A percentile compares a stretch with the other conserved stretches of the same genome.
These are phyloP conservation scores for Zizania palustris DNA, from an alignment of 202 grass and related monocot genomes.

Conservation along the genomic window DNA sequence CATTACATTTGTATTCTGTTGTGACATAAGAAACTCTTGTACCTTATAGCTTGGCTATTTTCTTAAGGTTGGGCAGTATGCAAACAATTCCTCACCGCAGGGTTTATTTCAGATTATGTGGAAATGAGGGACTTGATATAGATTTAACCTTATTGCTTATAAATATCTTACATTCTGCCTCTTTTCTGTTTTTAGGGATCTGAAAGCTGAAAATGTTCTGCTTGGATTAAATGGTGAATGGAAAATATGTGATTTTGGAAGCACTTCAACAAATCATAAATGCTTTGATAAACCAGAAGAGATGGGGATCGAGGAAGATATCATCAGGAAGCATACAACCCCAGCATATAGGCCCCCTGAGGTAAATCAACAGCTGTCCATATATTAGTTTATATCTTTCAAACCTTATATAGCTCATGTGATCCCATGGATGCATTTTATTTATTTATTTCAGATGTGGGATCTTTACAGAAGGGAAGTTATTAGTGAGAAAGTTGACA, in stretches of 20 bases:
- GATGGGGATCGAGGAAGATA: slow-evolving; percentile 87
- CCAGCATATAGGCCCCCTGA: slow-evolving; percentile 85
- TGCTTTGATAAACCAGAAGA: slow-evolving; percentile 81
- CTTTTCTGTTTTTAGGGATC: slow-evolving; percentile 50
- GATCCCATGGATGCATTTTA: slow-evolving; percentile 31
- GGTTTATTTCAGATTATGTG: slow-evolving; percentile 1
- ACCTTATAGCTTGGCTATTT: slow-evolving; percentile 32
- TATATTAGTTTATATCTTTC: neutral
- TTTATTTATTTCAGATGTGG: slow-evolving; percentile 71
- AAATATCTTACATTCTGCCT: slow-evolving; percentile 22
- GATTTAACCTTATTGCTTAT: neutral
- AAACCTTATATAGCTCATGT: slow-evolving; percentile 10
- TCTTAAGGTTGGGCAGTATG: neutral
- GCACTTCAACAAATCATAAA: slow-evolving; percentile 85
- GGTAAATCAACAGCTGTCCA: slow-evolving; percentile 41
- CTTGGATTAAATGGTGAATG: slow-evolving; percentile 82
- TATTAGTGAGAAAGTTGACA: slow-evolving; percentile 83
- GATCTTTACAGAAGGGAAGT: slow-evolving; percentile 92
- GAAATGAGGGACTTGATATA: neutral
- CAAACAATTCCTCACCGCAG: neutral
- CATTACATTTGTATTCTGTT: slow-evolving; percentile 25
- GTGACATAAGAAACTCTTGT: slow-evolving; percentile 16
- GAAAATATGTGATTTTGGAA: slow-evolving; percentile 90
- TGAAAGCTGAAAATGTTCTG: slow-evolving; percentile 90
- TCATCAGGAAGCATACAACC: slow-evolving; percentile 84